Evolutionary conservation across 2,329 filamentous ascomycete species (phyloP), one percentile per base, ranked within the genome.

Genomic region (Diplodia mutila): DNA sequence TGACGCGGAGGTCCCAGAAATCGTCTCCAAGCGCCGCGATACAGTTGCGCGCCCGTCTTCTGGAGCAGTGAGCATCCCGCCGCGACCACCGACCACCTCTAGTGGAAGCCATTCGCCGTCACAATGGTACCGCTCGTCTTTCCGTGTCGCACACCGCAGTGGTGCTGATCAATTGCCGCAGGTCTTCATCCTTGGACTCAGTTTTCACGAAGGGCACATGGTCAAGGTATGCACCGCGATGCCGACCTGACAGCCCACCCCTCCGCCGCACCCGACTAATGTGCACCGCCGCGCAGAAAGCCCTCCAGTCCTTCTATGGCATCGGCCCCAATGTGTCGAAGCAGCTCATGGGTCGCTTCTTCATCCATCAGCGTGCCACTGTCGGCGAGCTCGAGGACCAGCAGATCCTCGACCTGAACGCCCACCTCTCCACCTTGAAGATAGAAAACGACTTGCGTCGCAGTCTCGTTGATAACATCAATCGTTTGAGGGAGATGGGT

Each of bases 391-490:
- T 99, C 23, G 85, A 88, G 53, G 88, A 90, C 69, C 89, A 91
- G 77, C 94, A 93, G 69, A 83, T 97, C 72, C 90, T 92, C 64
- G 90, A 91, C 65, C 84, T 99, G 69, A 95, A 91, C 25, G 91
- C 91, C 61, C 92, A 97, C 75, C 84, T 99, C 49, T 92, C 93
- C 18, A 90, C 89, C 66, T 94, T 99, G 92, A 97, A 91, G 69
- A 92, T 98, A 74, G 95, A 97, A 80, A 97, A 91, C 79, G 94
- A 98, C 75, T 85, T 96, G 71, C 85, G 89, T 75, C 87, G 91
- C 76, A 83, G 92, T 68, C 81, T 97, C 46, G 86, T 90, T 74
- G 92, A 97, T 61, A 95, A 98, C 75, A 97, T 99, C 73, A 85
- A 85, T 77, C 85, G 94, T 69, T 75, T 99, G 79, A 92, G 91